Base-by-base conservation (phyloP, 2,329 filamentous ascomycete genomes). In the Biscogniauxia marginata region DNA sequence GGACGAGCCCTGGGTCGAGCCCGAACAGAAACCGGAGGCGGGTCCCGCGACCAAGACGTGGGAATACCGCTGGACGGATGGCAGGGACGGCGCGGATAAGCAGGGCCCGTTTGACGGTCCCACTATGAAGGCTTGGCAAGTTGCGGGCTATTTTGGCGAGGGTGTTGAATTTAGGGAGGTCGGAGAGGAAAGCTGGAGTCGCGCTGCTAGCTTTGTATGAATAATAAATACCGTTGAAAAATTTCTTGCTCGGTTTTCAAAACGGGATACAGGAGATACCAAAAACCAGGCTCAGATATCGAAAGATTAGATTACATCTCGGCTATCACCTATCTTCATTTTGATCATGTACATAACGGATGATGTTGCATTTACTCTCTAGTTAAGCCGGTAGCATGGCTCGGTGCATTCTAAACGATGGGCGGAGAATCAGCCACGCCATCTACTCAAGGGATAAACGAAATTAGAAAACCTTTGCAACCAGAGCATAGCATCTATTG, bases 1-100 rank as follows among this genome's bases (percentile, higher is more conserved):
- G 0, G 93, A 93, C 30, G 91, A 96, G 65, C 84, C 89, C 7
- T 99, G 95, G 95, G 72, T 74, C 19, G 78, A 84, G 61, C 77
- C 75, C 60, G 68, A 44, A 68, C 66, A 44, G 67, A 70, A 47
- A 65, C 73, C 21, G 20, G 53, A 52, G 47, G 61, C 54, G 55
- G 65, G 59, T 58, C 52, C 65, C 55, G 65, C 52, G 18, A 60
- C 47, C 49, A 75, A 65, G 58, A 83, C 84, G 79, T 99, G 93
- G 93, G 90, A 98, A 73, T 99, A 91, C 71, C 84, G 91, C 56
- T 99, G 95, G 95, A 87, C 86, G 43, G 92, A 96, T 71, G 91
- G 90, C 18, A 82, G 92, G 44, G 93, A 96, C 68, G 89, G 85
- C 23, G 90, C 84, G 9, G 82, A 84, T 49, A 83, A 84, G 56